Evolutionary conservation across 495 filamentous ascomycete species (phyloP).

Genomic region (Astrocystis sublimbata): DNA sequence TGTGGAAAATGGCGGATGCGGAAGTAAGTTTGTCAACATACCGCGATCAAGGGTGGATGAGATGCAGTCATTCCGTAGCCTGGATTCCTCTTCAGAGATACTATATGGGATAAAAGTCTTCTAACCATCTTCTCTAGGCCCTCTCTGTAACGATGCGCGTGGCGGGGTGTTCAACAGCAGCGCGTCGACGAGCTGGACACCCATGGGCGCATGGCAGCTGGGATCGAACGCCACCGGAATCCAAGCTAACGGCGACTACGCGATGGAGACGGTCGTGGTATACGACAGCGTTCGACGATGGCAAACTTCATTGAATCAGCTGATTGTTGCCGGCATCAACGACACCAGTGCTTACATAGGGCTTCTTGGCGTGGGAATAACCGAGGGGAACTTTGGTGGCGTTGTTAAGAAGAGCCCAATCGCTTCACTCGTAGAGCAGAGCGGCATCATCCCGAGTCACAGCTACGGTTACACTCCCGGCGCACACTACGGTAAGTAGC

Average conservation of each 20-base stretch:
- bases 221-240: slow-evolving; percentile 55
- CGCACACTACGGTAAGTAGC: slow-evolving; percentile 56
- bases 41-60: not conserved
- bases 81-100: not conserved
- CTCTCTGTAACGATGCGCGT: slow-evolving; percentile 45
- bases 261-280: slow-evolving; percentile 56
- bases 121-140: slow-evolving; percentile 35
- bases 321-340: slow-evolving; percentile 55
- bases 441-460: slow-evolving; percentile 58
- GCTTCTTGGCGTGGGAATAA: slow-evolving; percentile 57
- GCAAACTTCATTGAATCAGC: slow-evolving; percentile 47
- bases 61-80: not conserved
- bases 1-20: slow-evolving; percentile 53
- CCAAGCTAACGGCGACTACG: slow-evolving; percentile 58
- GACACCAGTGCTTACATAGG: slow-evolving; percentile 59
- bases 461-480: slow-evolving; percentile 70
- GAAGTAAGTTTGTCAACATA: slow-evolving; percentile 31
- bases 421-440: slow-evolving; percentile 49
- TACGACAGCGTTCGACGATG: slow-evolving; percentile 42
- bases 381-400: slow-evolving; percentile 42
- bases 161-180: slow-evolving; percentile 55
- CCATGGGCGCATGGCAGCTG: slow-evolving; percentile 55
- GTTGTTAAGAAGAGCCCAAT: slow-evolving; percentile 38
- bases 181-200: slow-evolving; percentile 58
- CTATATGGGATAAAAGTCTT: not conserved